Conservation (phyloP, 2,329 filamentous ascomycete genomes). For the Stemphylium beticola region DNA sequence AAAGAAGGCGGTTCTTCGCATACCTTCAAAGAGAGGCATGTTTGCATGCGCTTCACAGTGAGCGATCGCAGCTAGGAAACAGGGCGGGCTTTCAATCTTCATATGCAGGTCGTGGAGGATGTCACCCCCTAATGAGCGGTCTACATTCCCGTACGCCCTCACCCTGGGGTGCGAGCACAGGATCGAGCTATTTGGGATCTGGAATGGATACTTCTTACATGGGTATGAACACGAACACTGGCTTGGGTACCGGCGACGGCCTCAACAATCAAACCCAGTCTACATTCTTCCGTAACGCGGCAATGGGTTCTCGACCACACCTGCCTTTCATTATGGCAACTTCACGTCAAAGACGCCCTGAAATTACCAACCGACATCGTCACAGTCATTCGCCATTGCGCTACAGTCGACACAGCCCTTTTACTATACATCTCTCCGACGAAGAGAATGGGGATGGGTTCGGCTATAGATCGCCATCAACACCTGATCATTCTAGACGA, state of each 20-base stretch:
- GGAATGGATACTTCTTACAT: not conserved
- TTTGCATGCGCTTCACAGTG: not conserved
- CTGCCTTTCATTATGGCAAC: constrained; percentile 2
- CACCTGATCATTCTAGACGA: not conserved
- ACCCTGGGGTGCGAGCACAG: constrained; percentile 2
- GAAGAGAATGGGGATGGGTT: constrained; percentile 18
- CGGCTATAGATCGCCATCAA: constrained; percentile 8
- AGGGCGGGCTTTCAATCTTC: constrained; percentile 1
- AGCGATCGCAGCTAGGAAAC: not conserved
- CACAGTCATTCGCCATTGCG: constrained; percentile 9
- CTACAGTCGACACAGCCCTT: not conserved
- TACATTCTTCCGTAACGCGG: not conserved
- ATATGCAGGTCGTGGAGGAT: not conserved
- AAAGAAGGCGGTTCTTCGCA: not conserved
- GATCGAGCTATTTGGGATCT: not conserved
- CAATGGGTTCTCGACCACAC: not conserved
- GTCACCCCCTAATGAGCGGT: not conserved
- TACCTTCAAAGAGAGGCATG: constrained; percentile 3
- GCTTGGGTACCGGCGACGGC: not conserved
- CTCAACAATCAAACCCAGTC: not conserved
- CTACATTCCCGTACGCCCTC: not conserved
- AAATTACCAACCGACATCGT: not conserved
- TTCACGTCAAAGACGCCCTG: not conserved
- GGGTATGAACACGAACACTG: not conserved
- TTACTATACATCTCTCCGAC: constrained; percentile 3